Evolutionary conservation across 164 flowering plant genomes (phyloP).

Genomic region (Piper betle): DNA sequence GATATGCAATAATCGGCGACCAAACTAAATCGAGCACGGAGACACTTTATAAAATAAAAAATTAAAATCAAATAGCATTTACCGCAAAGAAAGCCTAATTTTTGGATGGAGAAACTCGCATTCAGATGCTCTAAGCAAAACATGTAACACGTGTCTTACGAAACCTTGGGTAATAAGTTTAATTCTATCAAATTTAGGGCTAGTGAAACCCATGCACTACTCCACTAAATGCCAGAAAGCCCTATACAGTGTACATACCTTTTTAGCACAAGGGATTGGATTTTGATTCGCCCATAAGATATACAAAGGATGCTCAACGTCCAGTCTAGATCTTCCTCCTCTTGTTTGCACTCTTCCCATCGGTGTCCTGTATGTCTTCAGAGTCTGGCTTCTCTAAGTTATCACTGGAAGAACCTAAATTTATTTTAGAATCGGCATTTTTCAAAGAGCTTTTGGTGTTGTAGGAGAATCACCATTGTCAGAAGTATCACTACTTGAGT

Average conservation of each 20-base stretch:
- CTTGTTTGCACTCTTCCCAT: conserved; percentile 1
- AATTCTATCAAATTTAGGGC: background rate
- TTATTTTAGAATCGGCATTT: conserved; percentile 3
- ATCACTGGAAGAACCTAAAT: background rate
- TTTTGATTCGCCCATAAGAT: background rate
- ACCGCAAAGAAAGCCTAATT: no score
- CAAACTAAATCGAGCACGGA: no score
- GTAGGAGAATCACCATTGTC: conserved; percentile 10
- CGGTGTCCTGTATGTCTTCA: conserved; percentile 8
- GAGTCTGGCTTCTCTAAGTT: conserved; percentile 14
- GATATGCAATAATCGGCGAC: no score
- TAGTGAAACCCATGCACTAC: background rate
- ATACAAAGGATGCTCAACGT: background rate
- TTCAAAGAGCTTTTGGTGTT: conserved; percentile 1
- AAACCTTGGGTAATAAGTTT: no score
- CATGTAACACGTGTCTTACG: no score
- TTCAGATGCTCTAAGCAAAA: no score
- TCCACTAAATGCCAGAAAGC: background rate
- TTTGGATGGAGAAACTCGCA: no score
- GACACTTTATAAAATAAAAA: no score
- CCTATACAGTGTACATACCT: background rate
- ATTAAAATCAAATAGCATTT: no score
- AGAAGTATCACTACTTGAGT: conserved; percentile 9
- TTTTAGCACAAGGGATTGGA: background rate
- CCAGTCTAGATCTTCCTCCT: background rate